Evolutionary conservation across 2,329 filamentous ascomycete species (phyloP), one percentile per base, ranked within the genome.

Genomic region (Mollisiaceae sp.): DNA sequence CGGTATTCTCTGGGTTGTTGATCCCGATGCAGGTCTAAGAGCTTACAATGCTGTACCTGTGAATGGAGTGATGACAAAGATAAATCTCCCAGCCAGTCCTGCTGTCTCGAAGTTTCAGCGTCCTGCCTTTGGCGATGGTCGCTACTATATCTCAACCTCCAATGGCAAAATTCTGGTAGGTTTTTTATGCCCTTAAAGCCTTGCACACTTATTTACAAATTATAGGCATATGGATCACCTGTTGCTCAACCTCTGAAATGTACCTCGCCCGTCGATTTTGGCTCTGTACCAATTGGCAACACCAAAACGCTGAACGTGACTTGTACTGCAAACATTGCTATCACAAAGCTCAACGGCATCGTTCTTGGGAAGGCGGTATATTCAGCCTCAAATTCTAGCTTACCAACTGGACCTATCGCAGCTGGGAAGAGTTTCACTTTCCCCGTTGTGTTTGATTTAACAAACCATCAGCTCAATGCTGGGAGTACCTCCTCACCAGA

Each of bases 181-280:
- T 61, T 39, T 18, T 27, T 20, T 43, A 20, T 35, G 24, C 18
- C 5, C 6, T 38, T 2, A 1, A 43, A 12, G 8, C 22, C 12
- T 14, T 15, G 32, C 1, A 43, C n/a, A 3, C 14, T 22, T 24
- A 18, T 27, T 61, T 22, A 61, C 47, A 22, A 4, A 20, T 35
- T 8, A 20, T 27, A 64, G 65, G 65, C 56, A 8, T 66, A 71
- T 60, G 74, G 74, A 2, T 76, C 76, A 24, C 77, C 77, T n/a
- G 76, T 78, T 39, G 74, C 76, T 55, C 60, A 77, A 18, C 75
- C 77, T 3, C 59, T 78, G 50, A 75, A 72, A 56, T 78, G 77
- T 62, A 75, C 71, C n/a, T 70, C 72, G 27, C 75, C 75, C 11
- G 64, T 77, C n/a, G 67, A 76, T n/a, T 78, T 78, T 66, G 76